These are phyloP conservation scores for Lactarius deliciosus DNA, from an alignment of 768 basidiomycete species.

Conservation along the genomic window DNA sequence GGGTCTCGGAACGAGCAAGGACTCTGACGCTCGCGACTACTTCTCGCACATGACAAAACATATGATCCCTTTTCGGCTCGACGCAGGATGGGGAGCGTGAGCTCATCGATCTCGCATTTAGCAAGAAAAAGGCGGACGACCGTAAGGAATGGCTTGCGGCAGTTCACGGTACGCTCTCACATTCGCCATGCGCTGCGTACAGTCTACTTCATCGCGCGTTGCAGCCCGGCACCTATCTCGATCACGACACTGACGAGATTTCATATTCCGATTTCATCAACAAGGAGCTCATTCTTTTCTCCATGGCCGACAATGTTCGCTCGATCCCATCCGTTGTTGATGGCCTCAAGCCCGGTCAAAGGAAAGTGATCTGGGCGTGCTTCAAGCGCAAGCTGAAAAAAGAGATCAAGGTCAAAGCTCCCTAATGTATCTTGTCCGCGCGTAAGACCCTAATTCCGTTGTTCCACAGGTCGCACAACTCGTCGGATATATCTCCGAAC, in stretches of 20 bases:
- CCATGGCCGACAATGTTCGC: slow-evolving; percentile 98
- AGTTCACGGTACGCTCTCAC: slow-evolving; percentile 65
- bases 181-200: not conserved
- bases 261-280: slow-evolving; percentile 95
- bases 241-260: slow-evolving; percentile 85
- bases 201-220: not conserved
- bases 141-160: slow-evolving; percentile 97
- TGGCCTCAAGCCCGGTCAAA: slow-evolving; percentile 95
- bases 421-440: not conserved
- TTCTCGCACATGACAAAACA: slow-evolving; percentile 92
- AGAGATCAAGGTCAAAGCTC: slow-evolving; percentile 73
- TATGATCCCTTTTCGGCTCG: slow-evolving; percentile 84
- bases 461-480: slow-evolving; percentile 79
- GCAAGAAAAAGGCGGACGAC: slow-evolving; percentile 98
- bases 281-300: slow-evolving; percentile 95
- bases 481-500: slow-evolving; percentile 91
- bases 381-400: slow-evolving; percentile 93
- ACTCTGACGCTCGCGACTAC: slow-evolving; percentile 88
- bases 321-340: slow-evolving; percentile 95
- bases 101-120: slow-evolving; percentile 96
- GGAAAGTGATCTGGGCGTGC: slow-evolving; percentile 94
- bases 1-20: slow-evolving; percentile 95
- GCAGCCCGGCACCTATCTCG: slow-evolving; percentile 90
- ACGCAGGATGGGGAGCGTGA: slow-evolving; percentile 80
- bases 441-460: not conserved